Base-by-base conservation (phyloP, 345 rosid genomes). In the Microcos paniculata region DNA sequence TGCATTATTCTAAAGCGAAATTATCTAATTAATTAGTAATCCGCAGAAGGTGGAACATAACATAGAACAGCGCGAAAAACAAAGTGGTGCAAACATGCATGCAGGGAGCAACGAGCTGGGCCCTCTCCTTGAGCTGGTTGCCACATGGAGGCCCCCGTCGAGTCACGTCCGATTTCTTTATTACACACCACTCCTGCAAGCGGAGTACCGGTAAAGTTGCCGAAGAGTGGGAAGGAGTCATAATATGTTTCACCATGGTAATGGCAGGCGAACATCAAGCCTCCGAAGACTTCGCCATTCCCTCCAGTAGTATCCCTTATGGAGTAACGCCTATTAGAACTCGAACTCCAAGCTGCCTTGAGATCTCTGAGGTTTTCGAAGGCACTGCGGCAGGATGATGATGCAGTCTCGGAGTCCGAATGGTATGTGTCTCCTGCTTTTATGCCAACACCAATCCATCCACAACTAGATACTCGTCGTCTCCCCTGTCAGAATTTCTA, bases 21-120 rank as follows among this genome's bases (percentile, higher is more conserved):
- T 12, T 9, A 14, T 55, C 62, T 58, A 58, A 58, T 28, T 26
- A 58, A 0, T 1, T 14, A 12, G 19, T 49, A 40, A 49, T 49
- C 11, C 19, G 59, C 45, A 49, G 73, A 6, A 30, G 75, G 64
- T 2, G 65, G 64, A 71, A 55, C 49, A n/a, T n/a, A n/a, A n/a
- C n/a, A 56, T 83, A 88, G 0, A 89, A 80, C 63, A 90, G 62
- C 69, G 88, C 46, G 21, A 91, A 82, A 85, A 86, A 94, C 2
- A 88, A 82, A 0, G 94, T 76, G 88, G 94, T 90, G 80, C 72
- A 89, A 13, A 84, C 90, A 82, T 88, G 84, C 90, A 82, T 88
- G 96, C 53, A 85, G 84, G 77, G 79, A 82, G 75, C 84, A 76
- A 31, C 48, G 77, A 43, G 70, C 38, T 0, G 70, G 49, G 62